A percentile compares a stretch with the other conserved stretches of the same genome.
phyloP scores from a whole-genome alignment of 164 flowering plant genomes.

The Kingdonia uniflora region DNA sequence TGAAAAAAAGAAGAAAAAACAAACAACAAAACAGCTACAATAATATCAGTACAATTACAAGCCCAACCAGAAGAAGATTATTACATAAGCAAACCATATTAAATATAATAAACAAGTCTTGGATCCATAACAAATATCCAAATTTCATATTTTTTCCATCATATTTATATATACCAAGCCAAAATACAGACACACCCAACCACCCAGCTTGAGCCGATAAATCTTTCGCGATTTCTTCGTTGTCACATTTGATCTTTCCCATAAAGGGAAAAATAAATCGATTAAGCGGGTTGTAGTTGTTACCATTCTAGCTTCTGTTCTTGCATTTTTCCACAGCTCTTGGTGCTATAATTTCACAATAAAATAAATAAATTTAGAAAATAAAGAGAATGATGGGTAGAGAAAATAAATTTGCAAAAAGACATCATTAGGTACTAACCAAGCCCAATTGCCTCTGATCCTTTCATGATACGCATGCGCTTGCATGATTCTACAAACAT shows the following conservation, averaged over 20 bases:
- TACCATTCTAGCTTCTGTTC: constrained; percentile 41
- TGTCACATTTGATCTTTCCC: neutral
- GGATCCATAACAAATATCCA: constrained; percentile 23
- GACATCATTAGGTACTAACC: constrained; percentile 17
- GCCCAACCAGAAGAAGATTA: constrained; percentile 12
- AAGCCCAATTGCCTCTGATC: constrained; percentile 39
- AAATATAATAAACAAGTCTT: constrained; percentile 16
- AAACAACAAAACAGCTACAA: constrained; percentile 11
- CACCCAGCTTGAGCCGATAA: constrained; percentile 23
- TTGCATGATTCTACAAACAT: constrained; percentile 43
- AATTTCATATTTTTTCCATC: constrained; percentile 14
- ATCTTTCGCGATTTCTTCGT: constrained; percentile 12
- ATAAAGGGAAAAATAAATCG: neutral
- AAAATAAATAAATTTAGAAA: too few relatives aligned
- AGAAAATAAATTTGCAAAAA: too few relatives aligned
- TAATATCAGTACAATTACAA: constrained; percentile 5
- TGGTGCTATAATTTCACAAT: constrained; percentile 43
- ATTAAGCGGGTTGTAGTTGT: constrained; percentile 8
- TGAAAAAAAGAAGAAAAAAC: constrained; percentile 7
- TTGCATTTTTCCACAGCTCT: constrained; percentile 71
- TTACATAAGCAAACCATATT: constrained; percentile 18
- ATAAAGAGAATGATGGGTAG: too few relatives aligned
- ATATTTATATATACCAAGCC: constrained; percentile 13
- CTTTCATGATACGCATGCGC: constrained; percentile 40
- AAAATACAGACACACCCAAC: constrained; percentile 22